A percentile compares a stretch with the other conserved stretches of the same genome.
Conservation (phyloP, 2,329 filamentous ascomycete genomes). For the Diplocarpon mali region DNA sequence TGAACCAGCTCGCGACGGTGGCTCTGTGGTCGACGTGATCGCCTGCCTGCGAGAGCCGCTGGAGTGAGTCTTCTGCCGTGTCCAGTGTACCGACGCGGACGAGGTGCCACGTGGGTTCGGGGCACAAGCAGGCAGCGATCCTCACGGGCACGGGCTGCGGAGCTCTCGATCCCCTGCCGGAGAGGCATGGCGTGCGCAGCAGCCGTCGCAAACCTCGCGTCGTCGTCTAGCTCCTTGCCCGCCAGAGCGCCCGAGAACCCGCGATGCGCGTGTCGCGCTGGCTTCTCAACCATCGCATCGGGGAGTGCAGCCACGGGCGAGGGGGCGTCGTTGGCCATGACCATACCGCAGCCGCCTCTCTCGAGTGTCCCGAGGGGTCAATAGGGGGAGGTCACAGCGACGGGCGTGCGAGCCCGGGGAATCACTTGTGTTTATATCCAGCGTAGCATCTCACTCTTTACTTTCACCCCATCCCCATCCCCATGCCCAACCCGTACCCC, state of each 20-base stretch:
- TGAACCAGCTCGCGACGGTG: slow-evolving; percentile 39
- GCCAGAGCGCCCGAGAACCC: not conserved
- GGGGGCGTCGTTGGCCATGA: not conserved
- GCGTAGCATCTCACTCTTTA: no score
- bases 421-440: no score
- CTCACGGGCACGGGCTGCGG: slow-evolving; percentile 37
- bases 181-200: slow-evolving; percentile 1
- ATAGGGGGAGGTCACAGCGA: no score
- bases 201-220: slow-evolving; percentile 1
- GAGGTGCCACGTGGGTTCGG: slow-evolving; percentile 39
- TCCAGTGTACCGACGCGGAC: slow-evolving; percentile 32
- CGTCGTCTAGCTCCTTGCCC: not conserved
- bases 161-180: slow-evolving; percentile 29
- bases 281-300: not conserved
- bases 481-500: no score
- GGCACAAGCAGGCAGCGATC: slow-evolving; percentile 32
- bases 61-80: slow-evolving; percentile 33
- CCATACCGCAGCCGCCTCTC: no score
- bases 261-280: not conserved
- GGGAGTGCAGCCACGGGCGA: not conserved
- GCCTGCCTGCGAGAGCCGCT: slow-evolving; percentile 28
- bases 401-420: no score
- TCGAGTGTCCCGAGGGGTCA: no score
- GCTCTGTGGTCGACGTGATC: slow-evolving; percentile 30
- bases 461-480: no score